Evolutionary conservation across 2,329 filamentous ascomycete genomes (phyloP).

Genomic region (Blastomyces gilchristii): DNA sequence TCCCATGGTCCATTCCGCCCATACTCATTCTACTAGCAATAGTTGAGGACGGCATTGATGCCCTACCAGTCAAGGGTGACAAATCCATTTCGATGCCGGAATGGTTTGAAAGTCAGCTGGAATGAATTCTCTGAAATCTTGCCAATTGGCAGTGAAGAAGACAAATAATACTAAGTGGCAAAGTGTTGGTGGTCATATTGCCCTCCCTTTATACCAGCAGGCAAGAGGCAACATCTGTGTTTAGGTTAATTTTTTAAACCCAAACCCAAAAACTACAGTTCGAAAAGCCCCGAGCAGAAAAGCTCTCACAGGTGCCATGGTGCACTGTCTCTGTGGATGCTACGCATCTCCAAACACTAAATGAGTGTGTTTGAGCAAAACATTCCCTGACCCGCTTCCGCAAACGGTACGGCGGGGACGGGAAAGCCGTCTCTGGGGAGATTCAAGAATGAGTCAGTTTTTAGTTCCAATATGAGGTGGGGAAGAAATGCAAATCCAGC

Average conservation of each 20-base stretch:
- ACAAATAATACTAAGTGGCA: background rate
- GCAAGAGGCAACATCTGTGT: background rate
- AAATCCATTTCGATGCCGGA: background rate
- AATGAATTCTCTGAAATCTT: background rate
- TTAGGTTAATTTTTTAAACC: background rate
- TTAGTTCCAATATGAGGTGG: too few species aligned
- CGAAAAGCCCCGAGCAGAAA: too few species aligned
- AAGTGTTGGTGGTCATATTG: background rate
- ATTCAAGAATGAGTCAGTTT: too few species aligned
- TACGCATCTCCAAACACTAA: background rate
- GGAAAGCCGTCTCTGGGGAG: background rate
- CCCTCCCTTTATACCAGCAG: background rate
- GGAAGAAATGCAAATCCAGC: too few species aligned
- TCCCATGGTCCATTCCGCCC: slow-evolving; percentile 15
- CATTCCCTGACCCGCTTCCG: background rate
- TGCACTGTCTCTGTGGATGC: background rate
- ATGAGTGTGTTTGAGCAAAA: background rate
- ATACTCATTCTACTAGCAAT: slow-evolving; percentile 9
- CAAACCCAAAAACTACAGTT: too few species aligned
- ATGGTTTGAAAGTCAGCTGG: background rate
- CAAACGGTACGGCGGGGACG: background rate
- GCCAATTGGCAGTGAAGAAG: background rate
- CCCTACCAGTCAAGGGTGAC: background rate
- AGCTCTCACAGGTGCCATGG: background rate
- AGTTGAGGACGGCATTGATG: slow-evolving; percentile 6